Percentiles rank a stretch among this genome's conserved stretches.
phyloP scores from a whole-genome alignment of 805 yeast species.

The Hanseniaspora guilliermondii region DNA sequence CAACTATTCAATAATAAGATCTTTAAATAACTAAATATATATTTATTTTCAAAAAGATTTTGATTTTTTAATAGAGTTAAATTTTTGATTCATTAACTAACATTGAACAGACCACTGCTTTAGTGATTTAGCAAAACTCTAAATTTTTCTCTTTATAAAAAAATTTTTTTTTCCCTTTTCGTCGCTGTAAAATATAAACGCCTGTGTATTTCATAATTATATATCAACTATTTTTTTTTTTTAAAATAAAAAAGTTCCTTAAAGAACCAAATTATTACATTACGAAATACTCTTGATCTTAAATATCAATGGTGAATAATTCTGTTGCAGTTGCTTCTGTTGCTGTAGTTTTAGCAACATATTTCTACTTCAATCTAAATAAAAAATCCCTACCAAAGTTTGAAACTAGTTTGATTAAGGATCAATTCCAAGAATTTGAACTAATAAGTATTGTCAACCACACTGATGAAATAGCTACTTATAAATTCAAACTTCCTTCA shows the following conservation, averaged over 20 bases:
- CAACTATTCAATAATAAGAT: too few relatives aligned
- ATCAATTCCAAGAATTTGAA: constrained; percentile 65
- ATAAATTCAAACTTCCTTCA: constrained; percentile 72
- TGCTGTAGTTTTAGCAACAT: constrained; percentile 14
- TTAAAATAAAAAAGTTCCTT: not conserved
- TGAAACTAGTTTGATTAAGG: constrained; percentile 36
- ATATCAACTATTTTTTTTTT: too few relatives aligned
- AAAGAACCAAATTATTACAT: not conserved
- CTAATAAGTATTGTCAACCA: constrained; percentile 62
- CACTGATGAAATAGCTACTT: constrained; percentile 69
- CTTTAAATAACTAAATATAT: too few relatives aligned
- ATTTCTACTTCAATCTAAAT: constrained; percentile 27
- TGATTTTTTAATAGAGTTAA: too few relatives aligned
- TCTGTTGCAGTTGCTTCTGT: constrained; percentile 17
- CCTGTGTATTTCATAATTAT: too few relatives aligned
- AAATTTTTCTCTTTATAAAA: too few relatives aligned
- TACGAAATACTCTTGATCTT: not conserved
- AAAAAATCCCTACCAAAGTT: constrained; percentile 32
- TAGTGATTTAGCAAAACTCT: too few relatives aligned
- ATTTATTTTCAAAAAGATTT: too few relatives aligned
- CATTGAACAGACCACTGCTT: too few relatives aligned
- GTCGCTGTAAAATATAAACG: too few relatives aligned
- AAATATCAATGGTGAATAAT: not conserved
- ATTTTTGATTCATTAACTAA: too few relatives aligned
- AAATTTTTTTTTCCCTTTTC: too few relatives aligned